Evolutionary conservation across 202 grass and related monocot genomes (phyloP), one percentile per base, ranked within the genome.

Genomic region (Dendrocalamus latiflorus): DNA sequence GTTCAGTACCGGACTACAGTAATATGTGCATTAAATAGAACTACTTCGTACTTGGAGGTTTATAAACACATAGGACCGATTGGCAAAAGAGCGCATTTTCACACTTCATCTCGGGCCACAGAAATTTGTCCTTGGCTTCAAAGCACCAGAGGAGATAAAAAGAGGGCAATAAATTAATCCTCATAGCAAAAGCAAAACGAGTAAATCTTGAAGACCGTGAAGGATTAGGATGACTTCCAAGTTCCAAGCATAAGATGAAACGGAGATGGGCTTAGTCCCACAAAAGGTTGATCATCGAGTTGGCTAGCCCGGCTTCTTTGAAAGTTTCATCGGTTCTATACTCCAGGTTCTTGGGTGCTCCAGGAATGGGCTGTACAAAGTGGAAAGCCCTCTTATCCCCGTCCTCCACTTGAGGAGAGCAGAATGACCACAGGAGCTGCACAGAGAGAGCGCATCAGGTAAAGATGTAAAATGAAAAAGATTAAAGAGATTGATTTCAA

Each of bases 391-490:
- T 65, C 62, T 79, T 89, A 25, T 84, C 83, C 4, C 87, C 83
- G 0, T 89, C 91, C 85, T 93, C 91, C 37, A 95, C 59, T 57
- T 91, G 63, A 33, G 80, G 21, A 13, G 33, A 83, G 71, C 96
- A 99, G 73, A 95, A 90, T 26, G 96, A 95, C 96, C 96, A 99
- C 55, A 99, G 77, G 48, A 95, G 81, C 93, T 99, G 84, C 74
- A 63, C 4, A 33, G 6, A 60, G 56, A 74, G 9, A 60, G 2
- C 17, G 0, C 16, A 48, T 69, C n/a, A 78, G 48, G 24, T 21
- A 58, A 25, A 33, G 6, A 44, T 26, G 42, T 2, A 55, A 34
- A 22, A 10, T 33, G 7, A 13, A 16, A n/a, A 0, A 6, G 12
- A 36, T 0, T 8, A 43, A 36, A 9, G 4, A 17, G 56, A 49